These are phyloP conservation scores for Hippophae tibetana DNA, from an alignment of 306 rosid genomes.

Conservation along the genomic window DNA sequence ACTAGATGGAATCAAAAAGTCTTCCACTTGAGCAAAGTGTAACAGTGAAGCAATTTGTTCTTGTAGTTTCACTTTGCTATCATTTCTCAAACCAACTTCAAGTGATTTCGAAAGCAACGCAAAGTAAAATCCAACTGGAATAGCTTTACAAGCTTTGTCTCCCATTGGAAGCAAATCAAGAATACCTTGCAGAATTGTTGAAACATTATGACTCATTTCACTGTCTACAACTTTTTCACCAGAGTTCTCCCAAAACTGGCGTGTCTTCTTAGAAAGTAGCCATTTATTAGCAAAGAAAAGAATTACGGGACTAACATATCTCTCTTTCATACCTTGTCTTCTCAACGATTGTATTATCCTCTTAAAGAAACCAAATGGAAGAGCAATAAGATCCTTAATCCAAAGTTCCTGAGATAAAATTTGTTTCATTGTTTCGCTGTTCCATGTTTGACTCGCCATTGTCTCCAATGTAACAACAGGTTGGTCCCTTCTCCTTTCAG, in stretches of 20 bases:
- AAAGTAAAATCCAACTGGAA: slow-evolving; percentile 72
- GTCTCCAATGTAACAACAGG: slow-evolving; percentile 58
- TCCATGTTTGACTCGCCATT: slow-evolving; percentile 48
- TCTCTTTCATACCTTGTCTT: slow-evolving; percentile 90
- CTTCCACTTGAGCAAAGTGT: slow-evolving; percentile 56
- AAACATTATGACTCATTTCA: slow-evolving; percentile 25
- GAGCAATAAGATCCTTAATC: slow-evolving; percentile 78
- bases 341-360: slow-evolving; percentile 63
- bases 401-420: slow-evolving; percentile 50
- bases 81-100: slow-evolving; percentile 35
- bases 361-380: slow-evolving; percentile 65
- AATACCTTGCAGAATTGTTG: slow-evolving; percentile 52
- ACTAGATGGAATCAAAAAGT: slow-evolving; percentile 40
- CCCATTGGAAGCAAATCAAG: slow-evolving; percentile 58
- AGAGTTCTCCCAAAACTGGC: slow-evolving; percentile 40
- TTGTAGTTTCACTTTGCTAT: slow-evolving; percentile 38
- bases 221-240: slow-evolving; percentile 28
- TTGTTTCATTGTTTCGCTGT: slow-evolving; percentile 44
- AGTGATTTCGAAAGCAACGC: slow-evolving; percentile 71
- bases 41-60: slow-evolving; percentile 47
- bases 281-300: slow-evolving; percentile 75
- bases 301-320: slow-evolving; percentile 60
- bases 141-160: slow-evolving; percentile 44
- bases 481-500: slow-evolving; percentile 52
- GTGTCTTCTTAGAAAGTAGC: slow-evolving; percentile 45